phyloP scores from a whole-genome alignment of 495 filamentous ascomycete species.

The Penicillium paradoxum region DNA sequence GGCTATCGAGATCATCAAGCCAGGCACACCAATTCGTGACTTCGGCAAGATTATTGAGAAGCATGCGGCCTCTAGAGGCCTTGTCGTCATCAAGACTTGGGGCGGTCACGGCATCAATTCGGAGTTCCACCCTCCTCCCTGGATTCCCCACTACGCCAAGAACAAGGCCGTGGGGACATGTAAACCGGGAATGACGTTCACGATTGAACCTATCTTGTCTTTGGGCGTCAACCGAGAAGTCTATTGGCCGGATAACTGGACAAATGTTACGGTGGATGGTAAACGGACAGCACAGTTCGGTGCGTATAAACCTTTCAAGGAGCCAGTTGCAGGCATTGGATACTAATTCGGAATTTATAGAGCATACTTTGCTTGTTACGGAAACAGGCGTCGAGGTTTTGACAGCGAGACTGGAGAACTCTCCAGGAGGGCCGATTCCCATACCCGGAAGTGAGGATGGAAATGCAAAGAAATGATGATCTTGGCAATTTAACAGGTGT shows the following conservation, averaged over 20 bases:
- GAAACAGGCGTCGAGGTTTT: slow-evolving; percentile 83
- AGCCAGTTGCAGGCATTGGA: neutral
- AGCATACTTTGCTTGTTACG: slow-evolving; percentile 84
- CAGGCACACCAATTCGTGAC: slow-evolving; percentile 62
- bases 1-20: slow-evolving; percentile 64
- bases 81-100: slow-evolving; percentile 62
- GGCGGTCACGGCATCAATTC: slow-evolving; percentile 69
- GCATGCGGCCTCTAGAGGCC: slow-evolving; percentile 57
- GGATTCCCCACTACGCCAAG: slow-evolving; percentile 67
- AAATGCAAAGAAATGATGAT: too few relatives aligned
- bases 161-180: slow-evolving; percentile 68
- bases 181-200: slow-evolving; percentile 70
- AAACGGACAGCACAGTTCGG: slow-evolving; percentile 65
- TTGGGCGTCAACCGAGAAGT: slow-evolving; percentile 59
- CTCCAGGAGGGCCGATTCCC: slow-evolving; percentile 69
- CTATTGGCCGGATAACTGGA: slow-evolving; percentile 74
- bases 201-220: slow-evolving; percentile 70
- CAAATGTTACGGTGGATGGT: slow-evolving; percentile 62
- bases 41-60: slow-evolving; percentile 67
- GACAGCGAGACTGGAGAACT: slow-evolving; percentile 67
- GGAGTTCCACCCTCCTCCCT: slow-evolving; percentile 64
- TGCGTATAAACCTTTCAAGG: slow-evolving; percentile 13
- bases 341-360: slow-evolving; percentile 22
- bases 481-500: too few relatives aligned
- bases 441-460: slow-evolving; percentile 41